Base-by-base conservation (phyloP, 2,329 filamentous ascomycete genomes). In the Diaporthe eres region DNA sequence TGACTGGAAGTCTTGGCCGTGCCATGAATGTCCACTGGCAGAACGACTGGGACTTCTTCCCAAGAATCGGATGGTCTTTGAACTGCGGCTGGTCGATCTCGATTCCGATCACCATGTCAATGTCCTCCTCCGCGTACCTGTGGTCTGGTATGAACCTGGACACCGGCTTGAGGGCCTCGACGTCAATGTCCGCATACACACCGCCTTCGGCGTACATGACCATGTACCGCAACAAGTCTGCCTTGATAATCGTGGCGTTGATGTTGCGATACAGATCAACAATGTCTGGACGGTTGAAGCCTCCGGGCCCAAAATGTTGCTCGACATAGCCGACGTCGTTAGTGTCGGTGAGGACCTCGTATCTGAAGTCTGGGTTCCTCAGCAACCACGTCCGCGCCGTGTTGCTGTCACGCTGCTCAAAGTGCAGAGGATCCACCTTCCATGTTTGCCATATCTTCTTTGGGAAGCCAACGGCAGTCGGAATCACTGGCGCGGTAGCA, bases 381-480 rank as follows among this genome's bases (percentile, higher is more conserved):
- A 85, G 83, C 0, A 90, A 86, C 93, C 93, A 95, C 2, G 92
- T 92, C 78, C 88, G 88, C 13, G 93, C 92, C 0, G 87, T 87
- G 34, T 87, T 84, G 44, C 89, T 85, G 79, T 94, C 92, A 71
- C 90, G 87, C 79, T 91, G 88, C 77, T 93, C 92, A 80, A 94
- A 94, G 2, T 87, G 86, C 47, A 94, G 85, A 2, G 93, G 91
- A 77, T 92, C 89, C 39, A 92, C 89, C 82, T 94, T 95, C 93
- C 93, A 95, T 0, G 91, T 93, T 83, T 95, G 93, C 93, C 93
- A 95, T 78, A 95, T 93, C 83, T 94, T 95, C 74, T 88, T 87
- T 8, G 88, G 93, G 79, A 92, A 94, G 13, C 74, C 74, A 4
- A 71, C 68, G 9, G 25, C 44, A 10, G 55, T 42, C 4, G 72